These are phyloP conservation scores for Pythium aphanidermatum DNA, from an alignment of 352 stramenopile species.

Conservation along the genomic window DNA sequence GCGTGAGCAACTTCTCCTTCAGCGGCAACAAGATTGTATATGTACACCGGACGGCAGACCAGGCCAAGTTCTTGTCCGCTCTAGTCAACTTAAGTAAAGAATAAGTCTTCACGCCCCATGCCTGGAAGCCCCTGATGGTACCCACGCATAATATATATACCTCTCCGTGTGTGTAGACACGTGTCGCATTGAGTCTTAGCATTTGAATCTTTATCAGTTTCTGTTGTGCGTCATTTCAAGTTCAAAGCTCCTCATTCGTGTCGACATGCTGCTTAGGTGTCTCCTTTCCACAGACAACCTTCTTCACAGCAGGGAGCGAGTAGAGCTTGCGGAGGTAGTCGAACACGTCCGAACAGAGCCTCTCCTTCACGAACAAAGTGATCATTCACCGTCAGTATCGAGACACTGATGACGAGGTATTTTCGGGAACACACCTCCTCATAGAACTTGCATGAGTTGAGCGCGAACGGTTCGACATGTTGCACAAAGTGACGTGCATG, in stretches of 20 bases:
- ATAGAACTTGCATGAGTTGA: constrained; percentile 45
- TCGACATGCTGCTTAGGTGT: constrained; percentile 4
- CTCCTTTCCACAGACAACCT: constrained; percentile 26
- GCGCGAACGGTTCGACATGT: constrained; percentile 56
- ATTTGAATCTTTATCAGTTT: not conserved
- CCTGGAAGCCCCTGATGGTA: constrained; percentile 3
- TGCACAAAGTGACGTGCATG: constrained; percentile 51
- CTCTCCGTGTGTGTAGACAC: constrained; percentile 5
- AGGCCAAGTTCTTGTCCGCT: constrained; percentile 82
- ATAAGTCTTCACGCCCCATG: constrained; percentile 19
- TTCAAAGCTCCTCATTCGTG: constrained; percentile 43
- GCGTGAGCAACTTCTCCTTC: constrained; percentile 86
- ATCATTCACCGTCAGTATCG: not conserved
- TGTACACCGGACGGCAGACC: constrained; percentile 81
- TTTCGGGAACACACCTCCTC: too few species aligned
- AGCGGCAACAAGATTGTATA: constrained; percentile 87
- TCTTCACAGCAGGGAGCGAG: constrained; percentile 26
- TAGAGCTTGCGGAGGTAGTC: constrained; percentile 58
- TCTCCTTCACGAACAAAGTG: constrained; percentile 22
- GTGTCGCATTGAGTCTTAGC: not conserved
- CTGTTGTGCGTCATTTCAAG: not conserved
- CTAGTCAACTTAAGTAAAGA: constrained; percentile 74
- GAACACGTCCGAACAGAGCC: constrained; percentile 55
- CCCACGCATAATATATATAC: constrained; percentile 16
- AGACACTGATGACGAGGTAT: too few species aligned